phyloP scores from a whole-genome alignment of 805 yeast species.

The Ogataea sp. region DNA sequence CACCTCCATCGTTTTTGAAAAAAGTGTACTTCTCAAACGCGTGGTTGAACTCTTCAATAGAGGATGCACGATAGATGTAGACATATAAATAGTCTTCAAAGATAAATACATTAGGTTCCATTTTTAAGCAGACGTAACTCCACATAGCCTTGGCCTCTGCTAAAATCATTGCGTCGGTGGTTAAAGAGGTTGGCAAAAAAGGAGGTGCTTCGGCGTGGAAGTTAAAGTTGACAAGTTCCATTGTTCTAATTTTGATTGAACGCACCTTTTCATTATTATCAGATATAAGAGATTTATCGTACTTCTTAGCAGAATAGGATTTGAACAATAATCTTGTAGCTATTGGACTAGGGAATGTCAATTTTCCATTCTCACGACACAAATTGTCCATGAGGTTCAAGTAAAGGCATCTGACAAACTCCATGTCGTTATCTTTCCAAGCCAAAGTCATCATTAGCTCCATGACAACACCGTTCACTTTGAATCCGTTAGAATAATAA shows the following conservation, averaged over 20 bases:
- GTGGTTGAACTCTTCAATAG: conserved; percentile 26
- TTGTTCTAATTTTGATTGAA: conserved; percentile 30
- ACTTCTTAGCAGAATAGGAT: conserved; percentile 27
- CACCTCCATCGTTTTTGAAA: conserved; percentile 20
- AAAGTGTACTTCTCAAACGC: conserved; percentile 29
- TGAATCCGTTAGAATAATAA: conserved; percentile 36
- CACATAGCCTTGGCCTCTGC: conserved; percentile 78
- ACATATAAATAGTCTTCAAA: conserved; percentile 48
- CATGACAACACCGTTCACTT: conserved; percentile 34
- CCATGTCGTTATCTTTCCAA: conserved; percentile 73
- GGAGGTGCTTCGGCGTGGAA: conserved; percentile 51
- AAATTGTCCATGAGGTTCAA: conserved; percentile 18
- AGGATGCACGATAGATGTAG: conserved; percentile 26
- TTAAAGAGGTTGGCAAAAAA: conserved; percentile 47
- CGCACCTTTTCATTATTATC: conserved; percentile 31
- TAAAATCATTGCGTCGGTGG: conserved; percentile 34
- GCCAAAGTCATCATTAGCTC: conserved; percentile 69
- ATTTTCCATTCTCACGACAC: conserved; percentile 9
- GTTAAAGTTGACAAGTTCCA: conserved; percentile 21
- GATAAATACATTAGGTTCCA: conserved; percentile 30
- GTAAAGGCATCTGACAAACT: conserved; percentile 62
- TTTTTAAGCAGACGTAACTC: conserved; percentile 40
- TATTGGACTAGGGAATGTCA: conserved; percentile 13
- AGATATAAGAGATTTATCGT: conserved; percentile 20
- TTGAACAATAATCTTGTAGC: conserved; percentile 34